Conservation (phyloP, 2,329 filamentous ascomycete species). For the Allantophomopsis cytisporea region DNA sequence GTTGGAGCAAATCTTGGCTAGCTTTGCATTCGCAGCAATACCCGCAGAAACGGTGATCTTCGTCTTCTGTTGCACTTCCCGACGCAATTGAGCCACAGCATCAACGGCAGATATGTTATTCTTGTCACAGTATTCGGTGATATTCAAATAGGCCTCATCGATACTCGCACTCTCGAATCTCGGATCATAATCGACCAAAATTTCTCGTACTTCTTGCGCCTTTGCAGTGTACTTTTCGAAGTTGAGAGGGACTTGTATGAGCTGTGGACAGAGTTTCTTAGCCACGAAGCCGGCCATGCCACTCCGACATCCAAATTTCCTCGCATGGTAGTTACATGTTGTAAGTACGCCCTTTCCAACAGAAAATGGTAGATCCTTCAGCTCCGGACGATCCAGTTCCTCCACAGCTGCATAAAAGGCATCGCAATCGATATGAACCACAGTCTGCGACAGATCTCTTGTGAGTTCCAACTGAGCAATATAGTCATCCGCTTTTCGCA, state of each 20-base stretch:
- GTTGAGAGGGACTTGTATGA: constrained; percentile 73
- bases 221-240: constrained; percentile 88
- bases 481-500: constrained; percentile 67
- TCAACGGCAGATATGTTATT: constrained; percentile 58
- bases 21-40: constrained; percentile 82
- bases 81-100: constrained; percentile 64
- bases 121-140: constrained; percentile 70
- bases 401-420: constrained; percentile 96
- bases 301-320: constrained; percentile 80
- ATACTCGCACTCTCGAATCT: constrained; percentile 89
- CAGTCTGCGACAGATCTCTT: constrained; percentile 69
- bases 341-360: constrained; percentile 60
- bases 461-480: constrained; percentile 66
- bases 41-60: constrained; percentile 86
- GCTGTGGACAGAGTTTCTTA: constrained; percentile 78
- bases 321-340: constrained; percentile 75
- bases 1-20: constrained; percentile 93
- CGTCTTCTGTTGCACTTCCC: constrained; percentile 61
- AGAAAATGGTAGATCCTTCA: constrained; percentile 79
- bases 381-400: constrained; percentile 67
- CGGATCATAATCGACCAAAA: constrained; percentile 79
- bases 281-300: constrained; percentile 97
- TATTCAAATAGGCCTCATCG: constrained; percentile 92
- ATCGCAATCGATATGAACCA: constrained; percentile 93
- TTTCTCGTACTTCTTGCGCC: constrained; percentile 70